These are phyloP conservation scores for Rheum nobile DNA, from an alignment of 148 eudicot species.

Conservation along the genomic window DNA sequence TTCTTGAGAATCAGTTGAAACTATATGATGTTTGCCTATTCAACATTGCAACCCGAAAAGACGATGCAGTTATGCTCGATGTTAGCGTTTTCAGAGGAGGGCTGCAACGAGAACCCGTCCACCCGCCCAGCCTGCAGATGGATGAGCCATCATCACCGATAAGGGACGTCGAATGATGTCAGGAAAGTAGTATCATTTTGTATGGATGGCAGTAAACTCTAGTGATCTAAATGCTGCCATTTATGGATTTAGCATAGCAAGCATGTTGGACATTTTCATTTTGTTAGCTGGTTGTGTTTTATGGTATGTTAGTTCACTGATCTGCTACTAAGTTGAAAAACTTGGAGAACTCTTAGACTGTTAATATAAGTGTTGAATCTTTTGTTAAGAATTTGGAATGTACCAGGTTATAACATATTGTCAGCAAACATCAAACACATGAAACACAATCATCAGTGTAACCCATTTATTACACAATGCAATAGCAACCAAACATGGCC, in stretches of 20 bases:
- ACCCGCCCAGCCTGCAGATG: neutral
- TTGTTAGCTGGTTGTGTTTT: neutral
- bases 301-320: neutral
- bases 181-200: neutral
- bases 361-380: no score
- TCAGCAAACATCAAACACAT: neutral
- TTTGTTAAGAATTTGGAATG: no score
- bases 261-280: neutral
- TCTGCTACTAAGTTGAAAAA: neutral
- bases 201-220: neutral
- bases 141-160: neutral
- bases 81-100: conserved; percentile 24
- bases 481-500: neutral
- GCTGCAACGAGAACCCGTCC: conserved; percentile 2
- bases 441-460: neutral
- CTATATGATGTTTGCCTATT: conserved; percentile 25
- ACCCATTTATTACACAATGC: neutral
- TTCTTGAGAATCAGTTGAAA: conserved; percentile 16
- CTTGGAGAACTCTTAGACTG: neutral
- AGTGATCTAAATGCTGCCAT: neutral
- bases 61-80: conserved; percentile 14
- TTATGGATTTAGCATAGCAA: neutral
- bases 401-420: no score
- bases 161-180: neutral
- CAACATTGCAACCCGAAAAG: conserved; percentile 10